These are phyloP conservation scores for Aspergillus funiculosus DNA, from an alignment of 495 filamentous ascomycete genomes.

Conservation along the genomic window DNA sequence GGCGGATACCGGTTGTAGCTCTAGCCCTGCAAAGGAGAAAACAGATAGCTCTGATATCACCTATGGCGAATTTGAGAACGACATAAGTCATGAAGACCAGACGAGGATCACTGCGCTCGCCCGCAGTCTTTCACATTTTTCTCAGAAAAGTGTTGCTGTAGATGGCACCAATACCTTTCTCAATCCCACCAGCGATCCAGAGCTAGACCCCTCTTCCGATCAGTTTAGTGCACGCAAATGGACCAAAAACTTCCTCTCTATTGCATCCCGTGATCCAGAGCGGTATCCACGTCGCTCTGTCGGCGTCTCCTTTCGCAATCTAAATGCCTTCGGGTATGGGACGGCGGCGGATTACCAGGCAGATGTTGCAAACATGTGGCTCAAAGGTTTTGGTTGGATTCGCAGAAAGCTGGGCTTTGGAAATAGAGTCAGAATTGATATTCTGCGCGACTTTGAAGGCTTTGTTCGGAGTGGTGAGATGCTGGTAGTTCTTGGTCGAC, in stretches of 20 bases:
- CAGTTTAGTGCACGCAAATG: constrained; percentile 44
- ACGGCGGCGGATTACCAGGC: constrained; percentile 71
- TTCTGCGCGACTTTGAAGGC: constrained; percentile 72
- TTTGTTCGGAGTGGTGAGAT: constrained; percentile 73
- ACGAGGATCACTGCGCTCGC: constrained; percentile 37
- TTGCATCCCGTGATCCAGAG: constrained; percentile 38
- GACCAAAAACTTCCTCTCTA: constrained; percentile 39
- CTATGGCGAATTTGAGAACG: constrained; percentile 19
- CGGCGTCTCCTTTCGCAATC: constrained; percentile 49
- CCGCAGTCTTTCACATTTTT: constrained; percentile 36
- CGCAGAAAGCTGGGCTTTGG: constrained; percentile 45
- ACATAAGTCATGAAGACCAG: constrained; percentile 23
- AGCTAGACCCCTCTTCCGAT: constrained; percentile 38
- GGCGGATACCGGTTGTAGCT: neutral
- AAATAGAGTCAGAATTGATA: constrained; percentile 59
- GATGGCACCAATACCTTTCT: constrained; percentile 43
- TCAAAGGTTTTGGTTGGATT: constrained; percentile 44
- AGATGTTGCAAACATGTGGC: constrained; percentile 59
- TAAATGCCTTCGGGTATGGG: constrained; percentile 70
- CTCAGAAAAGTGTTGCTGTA: constrained; percentile 24
- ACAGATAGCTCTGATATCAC: constrained; percentile 17
- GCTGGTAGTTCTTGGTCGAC: constrained; percentile 71
- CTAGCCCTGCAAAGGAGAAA: constrained; percentile 9
- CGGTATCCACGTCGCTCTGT: constrained; percentile 39
- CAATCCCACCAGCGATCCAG: constrained; percentile 32